Evolutionary conservation across 1,284 basidiomycete species (phyloP).

Genomic region (Ustilago bromivora): DNA sequence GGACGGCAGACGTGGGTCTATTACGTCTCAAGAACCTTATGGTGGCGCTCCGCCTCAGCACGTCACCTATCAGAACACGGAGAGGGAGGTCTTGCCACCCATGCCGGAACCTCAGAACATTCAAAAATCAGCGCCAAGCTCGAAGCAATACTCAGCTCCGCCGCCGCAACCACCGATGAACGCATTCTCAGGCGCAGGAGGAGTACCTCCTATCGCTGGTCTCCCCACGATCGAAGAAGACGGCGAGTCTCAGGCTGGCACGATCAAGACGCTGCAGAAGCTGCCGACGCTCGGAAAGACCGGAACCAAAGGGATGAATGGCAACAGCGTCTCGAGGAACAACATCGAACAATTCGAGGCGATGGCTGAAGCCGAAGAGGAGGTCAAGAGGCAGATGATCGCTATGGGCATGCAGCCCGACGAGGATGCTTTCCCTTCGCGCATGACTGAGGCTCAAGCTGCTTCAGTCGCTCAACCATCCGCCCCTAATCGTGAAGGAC

Average conservation of each 20-base stretch:
- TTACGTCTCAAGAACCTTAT: constrained; percentile 16
- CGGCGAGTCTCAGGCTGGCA: constrained; percentile 58
- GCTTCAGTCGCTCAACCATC: background rate
- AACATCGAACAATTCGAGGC: constrained; percentile 58
- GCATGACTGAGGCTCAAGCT: background rate
- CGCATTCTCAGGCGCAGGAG: constrained; percentile 1
- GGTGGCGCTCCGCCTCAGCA: constrained; percentile 17
- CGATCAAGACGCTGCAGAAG: constrained; percentile 49
- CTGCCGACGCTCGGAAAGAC: constrained; percentile 50
- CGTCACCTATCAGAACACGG: constrained; percentile 1
- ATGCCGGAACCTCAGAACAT: constrained; percentile 42
- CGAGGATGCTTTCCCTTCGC: constrained; percentile 41
- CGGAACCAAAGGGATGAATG: constrained; percentile 26
- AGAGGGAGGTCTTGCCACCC: constrained; percentile 19
- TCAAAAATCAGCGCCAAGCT: background rate
- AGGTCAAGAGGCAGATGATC: constrained; percentile 52
- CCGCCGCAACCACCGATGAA: constrained; percentile 15
- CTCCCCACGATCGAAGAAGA: constrained; percentile 62
- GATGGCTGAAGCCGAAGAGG: constrained; percentile 55
- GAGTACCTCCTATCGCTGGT: constrained; percentile 32
- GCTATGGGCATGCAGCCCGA: constrained; percentile 55
- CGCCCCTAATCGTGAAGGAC: background rate
- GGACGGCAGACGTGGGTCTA: constrained; percentile 20
- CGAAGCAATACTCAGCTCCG: constrained; percentile 28
- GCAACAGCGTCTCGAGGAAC: constrained; percentile 52